phyloP scores from a whole-genome alignment of 164 flowering plant genomes.

The Piper betle region DNA sequence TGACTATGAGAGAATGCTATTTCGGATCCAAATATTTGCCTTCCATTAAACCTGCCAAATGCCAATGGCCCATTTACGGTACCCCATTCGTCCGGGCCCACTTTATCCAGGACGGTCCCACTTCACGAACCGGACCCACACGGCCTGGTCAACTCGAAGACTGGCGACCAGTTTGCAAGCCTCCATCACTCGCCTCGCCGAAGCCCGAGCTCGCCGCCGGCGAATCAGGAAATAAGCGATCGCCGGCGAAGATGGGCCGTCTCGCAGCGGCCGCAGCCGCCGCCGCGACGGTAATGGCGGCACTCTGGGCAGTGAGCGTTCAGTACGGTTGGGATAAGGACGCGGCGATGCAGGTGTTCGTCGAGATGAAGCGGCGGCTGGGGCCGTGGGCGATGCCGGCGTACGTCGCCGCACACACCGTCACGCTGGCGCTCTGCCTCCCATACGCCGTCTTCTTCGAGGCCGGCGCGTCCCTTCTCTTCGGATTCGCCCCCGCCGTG shows the following conservation, averaged over 20 bases:
- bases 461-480: constrained; percentile 77
- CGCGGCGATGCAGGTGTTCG: constrained; percentile 18
- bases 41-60: too few relatives aligned
- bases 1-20: too few relatives aligned
- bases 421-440: constrained; percentile 65
- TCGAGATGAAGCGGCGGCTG: constrained; percentile 36
- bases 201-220: too few relatives aligned
- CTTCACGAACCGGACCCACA: too few relatives aligned
- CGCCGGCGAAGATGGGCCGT: neutral
- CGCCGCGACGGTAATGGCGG: constrained; percentile 12
- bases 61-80: too few relatives aligned
- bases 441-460: constrained; percentile 91
- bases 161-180: too few relatives aligned
- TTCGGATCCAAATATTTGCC: too few relatives aligned
- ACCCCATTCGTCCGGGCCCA: too few relatives aligned
- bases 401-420: constrained; percentile 59
- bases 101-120: too few relatives aligned
- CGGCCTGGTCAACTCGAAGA: too few relatives aligned
- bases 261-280: constrained; percentile 8
- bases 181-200: too few relatives aligned
- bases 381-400: constrained; percentile 89
- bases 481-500: constrained; percentile 74
- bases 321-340: constrained; percentile 41
- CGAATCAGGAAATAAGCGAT: too few relatives aligned
- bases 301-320: constrained; percentile 10